Evolutionary conservation across 2,329 filamentous ascomycete genomes (phyloP), one percentile per base, ranked within the genome.

Genomic region (Xylaria sp.): DNA sequence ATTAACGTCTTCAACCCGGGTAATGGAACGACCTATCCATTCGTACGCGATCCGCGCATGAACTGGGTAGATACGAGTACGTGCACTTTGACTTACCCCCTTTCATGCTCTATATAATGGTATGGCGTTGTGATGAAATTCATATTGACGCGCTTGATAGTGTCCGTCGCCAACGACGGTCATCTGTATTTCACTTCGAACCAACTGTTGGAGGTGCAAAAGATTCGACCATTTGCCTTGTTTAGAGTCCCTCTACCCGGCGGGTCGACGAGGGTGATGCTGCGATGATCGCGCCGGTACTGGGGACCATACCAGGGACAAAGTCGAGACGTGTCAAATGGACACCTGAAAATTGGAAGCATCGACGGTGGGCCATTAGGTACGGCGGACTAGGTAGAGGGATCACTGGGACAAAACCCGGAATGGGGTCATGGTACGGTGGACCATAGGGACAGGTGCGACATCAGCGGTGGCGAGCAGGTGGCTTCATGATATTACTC

Each of bases 171-270:
- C 1, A 71, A 70, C 2, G 77, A 81, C 64, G 79, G 79, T 0
- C 79, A 81, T 63, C 65, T 82, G 1, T 82, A 83, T 66, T 82
- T 81, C 62, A 83, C 79, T 0, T 76, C 76, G 44, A 83, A 83
- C 58, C 79, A 82, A 70, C 70, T 82, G 34, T 65, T 66, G 1
- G 55, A 64, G 2, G 62, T 60, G 4, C 61, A 69, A 44, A 63
- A 60, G 47, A 65, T 60, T 19, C 56, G 65, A 1, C 68, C 68
- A 1, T 71, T 68, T 47, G 66, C 63, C 1, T 56, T 71, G 0
- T 71, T 71, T 35, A 63, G 49, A 48, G 69, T 58, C 4, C 63
- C 63, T 52, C 59, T 71, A 16, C 69, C 68, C 0, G 56, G 68
- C 6, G 66, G 67, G 1, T 68, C 62, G 0, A 62, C 52, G 7